These are phyloP conservation scores for Quercus berberidifolia DNA, from an alignment of 306 rosid species.

Conservation along the genomic window DNA sequence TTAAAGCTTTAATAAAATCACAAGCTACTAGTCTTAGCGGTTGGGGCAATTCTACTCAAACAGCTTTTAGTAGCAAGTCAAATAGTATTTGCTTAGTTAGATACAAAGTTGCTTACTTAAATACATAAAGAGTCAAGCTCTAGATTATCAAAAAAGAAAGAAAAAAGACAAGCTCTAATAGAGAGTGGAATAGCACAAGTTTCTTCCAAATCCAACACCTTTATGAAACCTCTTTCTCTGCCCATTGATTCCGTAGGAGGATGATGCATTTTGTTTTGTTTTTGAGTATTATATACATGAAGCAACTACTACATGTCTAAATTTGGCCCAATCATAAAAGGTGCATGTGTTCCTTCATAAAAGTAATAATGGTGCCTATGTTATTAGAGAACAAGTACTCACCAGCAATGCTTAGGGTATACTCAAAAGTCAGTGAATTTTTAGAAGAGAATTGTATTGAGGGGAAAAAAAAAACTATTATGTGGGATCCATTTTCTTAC, in stretches of 20 bases:
- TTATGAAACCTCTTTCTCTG: constrained; percentile 5
- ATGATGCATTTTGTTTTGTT: background rate
- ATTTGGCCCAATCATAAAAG: constrained; percentile 37
- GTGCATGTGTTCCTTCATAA: constrained; percentile 59
- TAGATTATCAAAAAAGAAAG: background rate
- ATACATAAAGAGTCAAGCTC: background rate
- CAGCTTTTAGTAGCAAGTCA: constrained; percentile 18
- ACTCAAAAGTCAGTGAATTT: constrained; percentile 57
- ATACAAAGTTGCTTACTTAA: background rate
- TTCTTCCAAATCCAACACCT: background rate
- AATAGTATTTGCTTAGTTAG: background rate
- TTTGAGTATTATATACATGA: background rate
- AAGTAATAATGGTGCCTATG: constrained; percentile 66
- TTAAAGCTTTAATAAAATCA: constrained; percentile 40
- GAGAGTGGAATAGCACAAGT: background rate
- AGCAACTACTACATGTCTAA: constrained; percentile 25
- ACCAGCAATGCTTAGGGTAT: constrained; percentile 72
- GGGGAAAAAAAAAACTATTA: constrained; percentile 11
- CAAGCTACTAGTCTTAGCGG: constrained; percentile 38
- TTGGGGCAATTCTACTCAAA: constrained; percentile 31
- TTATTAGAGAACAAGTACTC: constrained; percentile 43
- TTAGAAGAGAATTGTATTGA: constrained; percentile 8
- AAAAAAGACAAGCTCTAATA: background rate
- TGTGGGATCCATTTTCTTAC: constrained; percentile 38
- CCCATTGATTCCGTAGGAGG: background rate